Percentiles rank a stretch among this genome's conserved stretches.
These are phyloP conservation scores for Balakata baccata DNA, from an alignment of 345 rosid species.

Conservation along the genomic window DNA sequence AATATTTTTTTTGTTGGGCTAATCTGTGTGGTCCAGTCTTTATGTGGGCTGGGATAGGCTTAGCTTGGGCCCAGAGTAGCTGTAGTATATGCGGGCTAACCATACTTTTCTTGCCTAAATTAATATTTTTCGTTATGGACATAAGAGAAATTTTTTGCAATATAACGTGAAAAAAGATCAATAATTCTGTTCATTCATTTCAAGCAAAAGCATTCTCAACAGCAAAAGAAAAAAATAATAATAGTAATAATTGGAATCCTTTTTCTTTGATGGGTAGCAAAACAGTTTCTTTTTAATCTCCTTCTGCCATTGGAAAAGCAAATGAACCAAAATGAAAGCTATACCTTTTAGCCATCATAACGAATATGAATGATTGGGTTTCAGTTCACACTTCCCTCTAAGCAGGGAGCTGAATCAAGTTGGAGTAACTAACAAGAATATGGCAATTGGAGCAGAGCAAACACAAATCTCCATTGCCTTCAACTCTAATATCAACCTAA, in stretches of 20 bases:
- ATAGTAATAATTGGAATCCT: background rate
- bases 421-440: slow-evolving; percentile 22
- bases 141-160: too few relatives aligned
- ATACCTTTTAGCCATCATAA: background rate
- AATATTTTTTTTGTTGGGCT: too few relatives aligned
- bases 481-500: slow-evolving; percentile 37
- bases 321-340: background rate
- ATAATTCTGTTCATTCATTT: background rate
- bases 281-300: background rate
- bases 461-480: slow-evolving; percentile 35
- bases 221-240: background rate
- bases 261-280: background rate
- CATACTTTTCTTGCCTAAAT: too few relatives aligned
- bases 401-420: slow-evolving; percentile 4
- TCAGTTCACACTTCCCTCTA: slow-evolving; percentile 21
- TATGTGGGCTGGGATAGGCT: background rate
- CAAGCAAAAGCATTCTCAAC: background rate
- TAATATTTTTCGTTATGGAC: too few relatives aligned
- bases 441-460: slow-evolving; percentile 29
- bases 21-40: background rate
- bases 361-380: slow-evolving; percentile 15
- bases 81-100: background rate
- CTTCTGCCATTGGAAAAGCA: background rate
- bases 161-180: background rate
- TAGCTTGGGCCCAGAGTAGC: background rate